phyloP scores from a whole-genome alignment of 177 flowering plant species.

The Telopea speciosissima region DNA sequence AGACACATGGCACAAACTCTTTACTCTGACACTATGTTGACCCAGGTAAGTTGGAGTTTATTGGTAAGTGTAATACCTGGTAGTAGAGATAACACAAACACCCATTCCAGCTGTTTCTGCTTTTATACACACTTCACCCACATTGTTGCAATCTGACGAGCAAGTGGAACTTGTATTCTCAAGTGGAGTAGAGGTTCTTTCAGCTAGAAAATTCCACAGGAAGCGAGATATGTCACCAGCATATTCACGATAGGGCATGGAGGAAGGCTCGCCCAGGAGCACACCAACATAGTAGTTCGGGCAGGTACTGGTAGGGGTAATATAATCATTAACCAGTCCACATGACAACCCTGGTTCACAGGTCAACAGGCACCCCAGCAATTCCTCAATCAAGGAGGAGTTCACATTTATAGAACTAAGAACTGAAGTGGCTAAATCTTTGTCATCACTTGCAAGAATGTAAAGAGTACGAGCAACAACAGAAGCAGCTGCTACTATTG shows the following conservation, averaged over 20 bases:
- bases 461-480: conserved; percentile 80
- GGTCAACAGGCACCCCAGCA: conserved; percentile 62
- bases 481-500: conserved; percentile 76
- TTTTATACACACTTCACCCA: conserved; percentile 55
- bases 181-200: conserved; percentile 50
- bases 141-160: conserved; percentile 45
- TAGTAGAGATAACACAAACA: conserved; percentile 68
- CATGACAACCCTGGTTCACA: conserved; percentile 90
- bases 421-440: conserved; percentile 27
- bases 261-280: conserved; percentile 55
- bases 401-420: conserved; percentile 56
- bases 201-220: conserved; percentile 86
- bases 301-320: conserved; percentile 49
- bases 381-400: conserved; percentile 69
- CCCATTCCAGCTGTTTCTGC: conserved; percentile 63
- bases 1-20: too few species aligned
- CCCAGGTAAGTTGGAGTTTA: background rate
- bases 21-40: background rate
- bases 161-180: conserved; percentile 42
- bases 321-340: conserved; percentile 59
- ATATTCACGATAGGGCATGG: conserved; percentile 38
- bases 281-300: conserved; percentile 93
- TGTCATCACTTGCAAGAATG: conserved; percentile 56
- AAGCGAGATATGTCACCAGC: conserved; percentile 70
- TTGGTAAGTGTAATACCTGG: conserved; percentile 44